Evolutionary conservation across 1,284 basidiomycete species (phyloP).

Genomic region (Fomitopsis schrenkii): DNA sequence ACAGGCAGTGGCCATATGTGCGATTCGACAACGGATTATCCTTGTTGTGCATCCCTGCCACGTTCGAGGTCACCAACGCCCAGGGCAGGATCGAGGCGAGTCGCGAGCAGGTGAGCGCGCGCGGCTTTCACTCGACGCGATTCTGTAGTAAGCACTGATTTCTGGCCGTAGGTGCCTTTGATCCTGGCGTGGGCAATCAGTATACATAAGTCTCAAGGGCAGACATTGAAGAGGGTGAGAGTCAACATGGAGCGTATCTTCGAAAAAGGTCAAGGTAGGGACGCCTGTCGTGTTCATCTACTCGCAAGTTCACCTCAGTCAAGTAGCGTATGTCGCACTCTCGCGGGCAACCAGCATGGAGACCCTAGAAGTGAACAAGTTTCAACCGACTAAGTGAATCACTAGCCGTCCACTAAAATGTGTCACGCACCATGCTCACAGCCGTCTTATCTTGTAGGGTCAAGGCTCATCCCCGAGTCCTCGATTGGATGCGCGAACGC

Average conservation of each 20-base stretch:
- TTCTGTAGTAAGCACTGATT: background rate
- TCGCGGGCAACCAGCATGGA: conserved; percentile 66
- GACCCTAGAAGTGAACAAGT: conserved; percentile 59
- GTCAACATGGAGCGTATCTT: conserved; percentile 66
- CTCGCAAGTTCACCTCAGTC: background rate
- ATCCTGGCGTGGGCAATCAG: conserved; percentile 82
- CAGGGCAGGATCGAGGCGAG: conserved; percentile 47
- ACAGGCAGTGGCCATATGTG: conserved; percentile 49
- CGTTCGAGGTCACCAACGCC: conserved; percentile 57
- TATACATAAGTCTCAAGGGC: conserved; percentile 86
- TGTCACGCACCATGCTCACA: background rate
- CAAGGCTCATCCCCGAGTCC: conserved; percentile 30
- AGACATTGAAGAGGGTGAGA: conserved; percentile 75
- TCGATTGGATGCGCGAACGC: conserved; percentile 17
- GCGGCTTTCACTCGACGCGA: background rate
- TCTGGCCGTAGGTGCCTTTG: conserved; percentile 52
- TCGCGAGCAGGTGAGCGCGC: conserved; percentile 42
- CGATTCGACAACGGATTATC: conserved; percentile 43
- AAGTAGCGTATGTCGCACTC: conserved; percentile 60
- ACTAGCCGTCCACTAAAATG: conserved; percentile 42
- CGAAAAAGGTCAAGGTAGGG: conserved; percentile 75
- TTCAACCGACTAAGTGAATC: conserved; percentile 46
- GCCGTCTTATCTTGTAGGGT: conserved; percentile 17
- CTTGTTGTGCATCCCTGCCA: conserved; percentile 45
- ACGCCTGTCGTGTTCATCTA: background rate